Evolutionary conservation across 352 stramenopile species (phyloP), one percentile per base, ranked within the genome.

Genomic region (Phytophthora agathidicida): DNA sequence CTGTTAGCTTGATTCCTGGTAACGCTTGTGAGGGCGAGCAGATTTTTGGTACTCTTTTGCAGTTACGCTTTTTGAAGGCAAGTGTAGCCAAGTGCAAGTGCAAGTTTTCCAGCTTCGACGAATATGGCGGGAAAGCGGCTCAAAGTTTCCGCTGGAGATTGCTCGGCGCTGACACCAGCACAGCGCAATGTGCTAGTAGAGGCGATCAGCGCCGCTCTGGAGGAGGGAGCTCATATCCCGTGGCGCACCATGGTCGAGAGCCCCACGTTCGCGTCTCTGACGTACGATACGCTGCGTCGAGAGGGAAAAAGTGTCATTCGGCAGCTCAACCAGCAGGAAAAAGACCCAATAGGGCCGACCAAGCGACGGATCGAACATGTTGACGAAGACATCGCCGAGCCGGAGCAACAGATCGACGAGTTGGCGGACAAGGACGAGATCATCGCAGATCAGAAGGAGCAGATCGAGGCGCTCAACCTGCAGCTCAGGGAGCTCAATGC

Each of bases 211-310:
- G 5, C 5, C 14, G 30, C 45, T 2, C 13, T 64, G 30, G 13
- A 58, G 11, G 16, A 24, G 5, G 30, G 30, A 8, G 30, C 1
- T 13, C 55, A 52, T 16, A 65, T 65, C 30, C 45, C 55, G n/a
- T 65, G 55, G 55, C 46, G 55, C 4, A 58, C 27, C 7, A 46
- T 65, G 55, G 23, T 45, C 17, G 37, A 65, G 38, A 59, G 45
- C 30, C 24, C 46, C 13, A 24, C 46, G 16, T 65, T 65, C 22
- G 20, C 28, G 35, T 32, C 33, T 26, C 16, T 64, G 22, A 51
- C 45, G 20, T 64, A 64, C 30, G 55, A 58, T 5, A 55, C 32
- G 5, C 26, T 64, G 16, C 46, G 46, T 30, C 46, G 55, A 9
- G 45, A 64, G 24, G 55, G 55, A 28, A 64, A 64, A 38, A 17